phyloP scores from a whole-genome alignment of 1,284 basidiomycete species.

The Puccinia polysora region DNA sequence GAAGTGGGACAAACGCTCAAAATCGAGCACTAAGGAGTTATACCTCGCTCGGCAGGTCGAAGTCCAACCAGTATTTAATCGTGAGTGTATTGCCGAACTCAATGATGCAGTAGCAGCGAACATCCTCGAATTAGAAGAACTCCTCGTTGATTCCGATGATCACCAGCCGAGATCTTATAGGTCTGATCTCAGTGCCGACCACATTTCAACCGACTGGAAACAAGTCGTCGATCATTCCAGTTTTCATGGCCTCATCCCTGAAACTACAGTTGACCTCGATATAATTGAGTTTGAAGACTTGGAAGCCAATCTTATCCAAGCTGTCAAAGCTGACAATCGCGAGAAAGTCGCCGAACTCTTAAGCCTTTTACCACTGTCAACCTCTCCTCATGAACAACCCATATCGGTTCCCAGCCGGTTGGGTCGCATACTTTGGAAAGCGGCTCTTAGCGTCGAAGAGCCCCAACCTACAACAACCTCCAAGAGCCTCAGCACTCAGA shows the following conservation, averaged over 20 bases:
- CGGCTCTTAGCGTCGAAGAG: constrained; percentile 62
- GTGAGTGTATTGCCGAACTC: constrained; percentile 94
- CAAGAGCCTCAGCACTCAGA: neutral
- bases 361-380: constrained; percentile 12
- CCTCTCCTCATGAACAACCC: constrained; percentile 24
- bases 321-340: constrained; percentile 36
- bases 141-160: constrained; percentile 55
- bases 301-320: constrained; percentile 31
- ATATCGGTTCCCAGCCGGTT: constrained; percentile 56
- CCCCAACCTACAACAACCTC: neutral
- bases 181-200: constrained; percentile 19
- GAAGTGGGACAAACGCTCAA: constrained; percentile 97
- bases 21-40: constrained; percentile 88
- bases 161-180: constrained; percentile 7
- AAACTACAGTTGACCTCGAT: constrained; percentile 28
- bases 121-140: constrained; percentile 80
- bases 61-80: constrained; percentile 94
- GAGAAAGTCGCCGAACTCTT: constrained; percentile 28
- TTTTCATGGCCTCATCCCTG: neutral
- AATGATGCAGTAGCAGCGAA: constrained; percentile 92
- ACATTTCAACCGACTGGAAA: constrained; percentile 42
- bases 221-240: constrained; percentile 45
- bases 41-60: constrained; percentile 96
- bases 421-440: constrained; percentile 83
- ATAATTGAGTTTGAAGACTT: constrained; percentile 40